Percentiles rank a stretch among this genome's conserved stretches.
Evolutionary conservation across 345 rosid species (phyloP).

Genomic region (Boechera divaricarpa): DNA sequence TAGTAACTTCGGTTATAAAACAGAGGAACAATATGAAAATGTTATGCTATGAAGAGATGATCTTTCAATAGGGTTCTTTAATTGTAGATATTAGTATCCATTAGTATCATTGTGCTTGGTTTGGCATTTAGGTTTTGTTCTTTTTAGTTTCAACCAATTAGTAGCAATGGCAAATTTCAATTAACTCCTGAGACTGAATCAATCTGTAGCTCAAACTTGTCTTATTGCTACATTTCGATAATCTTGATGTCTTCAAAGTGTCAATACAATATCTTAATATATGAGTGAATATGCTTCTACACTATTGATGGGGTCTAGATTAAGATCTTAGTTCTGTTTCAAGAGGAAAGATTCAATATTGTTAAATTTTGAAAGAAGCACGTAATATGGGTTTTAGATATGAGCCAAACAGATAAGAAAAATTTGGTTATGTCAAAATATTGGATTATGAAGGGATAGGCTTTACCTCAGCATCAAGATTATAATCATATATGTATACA

Average conservation of each 20-base stretch:
- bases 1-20: neutral
- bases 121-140: neutral
- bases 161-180: neutral
- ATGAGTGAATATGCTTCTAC: neutral
- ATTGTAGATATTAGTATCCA: constrained; percentile 20
- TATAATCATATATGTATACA: constrained; percentile 38
- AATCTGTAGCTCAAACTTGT: neutral
- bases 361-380: neutral
- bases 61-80: constrained; percentile 3
- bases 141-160: neutral
- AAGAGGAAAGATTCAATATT: neutral
- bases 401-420: neutral
- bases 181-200: neutral
- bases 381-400: neutral
- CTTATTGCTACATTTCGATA: neutral
- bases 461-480: constrained; percentile 47
- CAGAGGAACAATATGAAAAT: constrained; percentile 26
- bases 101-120: neutral
- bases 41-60: constrained; percentile 2
- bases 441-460: neutral
- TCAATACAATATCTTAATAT: neutral
- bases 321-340: neutral
- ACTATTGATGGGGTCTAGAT: neutral
- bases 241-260: neutral
- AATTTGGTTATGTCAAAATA: neutral